These are phyloP conservation scores for Exophiala lecanii-corni DNA, from an alignment of 2,329 filamentous ascomycete species.

Conservation along the genomic window DNA sequence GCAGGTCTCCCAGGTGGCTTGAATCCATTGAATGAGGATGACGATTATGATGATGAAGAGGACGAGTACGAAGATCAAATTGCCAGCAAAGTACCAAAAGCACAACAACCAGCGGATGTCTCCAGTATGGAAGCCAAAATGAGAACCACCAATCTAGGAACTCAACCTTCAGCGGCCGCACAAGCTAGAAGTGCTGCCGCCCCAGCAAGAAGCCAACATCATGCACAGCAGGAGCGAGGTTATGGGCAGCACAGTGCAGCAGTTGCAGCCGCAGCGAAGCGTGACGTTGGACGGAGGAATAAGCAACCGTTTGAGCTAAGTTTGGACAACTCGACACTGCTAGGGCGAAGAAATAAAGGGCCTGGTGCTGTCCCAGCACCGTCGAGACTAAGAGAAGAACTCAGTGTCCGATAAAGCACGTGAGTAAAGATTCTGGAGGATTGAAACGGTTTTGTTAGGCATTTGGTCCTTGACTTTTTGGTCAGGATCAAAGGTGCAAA, in stretches of 20 bases:
- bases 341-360: conserved; percentile 58
- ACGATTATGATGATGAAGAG: conserved; percentile 59
- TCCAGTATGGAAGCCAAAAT: conserved; percentile 80
- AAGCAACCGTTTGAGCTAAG: conserved; percentile 88
- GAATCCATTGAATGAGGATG: conserved; percentile 60
- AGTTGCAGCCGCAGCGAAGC: conserved; percentile 76
- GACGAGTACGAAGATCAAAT: conserved; percentile 49
- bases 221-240: conserved; percentile 53
- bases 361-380: conserved; percentile 6
- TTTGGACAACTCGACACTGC: conserved; percentile 80
- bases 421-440: too few species aligned
- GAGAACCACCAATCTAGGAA: conserved; percentile 71
- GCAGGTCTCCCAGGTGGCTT: conserved; percentile 54
- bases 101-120: conserved; percentile 55
- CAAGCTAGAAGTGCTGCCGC: conserved; percentile 52
- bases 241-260: conserved; percentile 86
- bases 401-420: conserved; percentile 21
- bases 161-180: conserved; percentile 53
- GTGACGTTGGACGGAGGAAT: conserved; percentile 68
- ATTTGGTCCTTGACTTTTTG: too few species aligned
- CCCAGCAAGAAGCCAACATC: conserved; percentile 27
- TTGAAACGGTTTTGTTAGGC: too few species aligned
- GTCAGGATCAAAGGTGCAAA: too few species aligned
- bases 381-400: conserved; percentile 26
- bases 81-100: conserved; percentile 65